Base-by-base conservation (phyloP, 2,329 filamentous ascomycete genomes). In the Colletotrichum tabaci region DNA sequence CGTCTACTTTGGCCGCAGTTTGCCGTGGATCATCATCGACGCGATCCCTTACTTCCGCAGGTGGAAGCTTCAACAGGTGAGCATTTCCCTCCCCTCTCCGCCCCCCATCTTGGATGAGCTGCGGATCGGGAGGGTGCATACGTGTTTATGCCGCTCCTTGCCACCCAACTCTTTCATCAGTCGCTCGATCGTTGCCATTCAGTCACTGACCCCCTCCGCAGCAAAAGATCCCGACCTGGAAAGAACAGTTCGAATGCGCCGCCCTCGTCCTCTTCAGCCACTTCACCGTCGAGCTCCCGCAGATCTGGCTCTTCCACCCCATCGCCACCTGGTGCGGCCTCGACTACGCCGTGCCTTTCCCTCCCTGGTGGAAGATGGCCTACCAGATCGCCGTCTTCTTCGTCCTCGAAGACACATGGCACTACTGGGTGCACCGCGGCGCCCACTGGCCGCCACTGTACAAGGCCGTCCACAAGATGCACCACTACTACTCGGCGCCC, bases 241-340 rank as follows among this genome's bases (percentile, higher is more conserved):
- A 90, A 80, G 96, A 99, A 82, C 96, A 99, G 84, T 97, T 94
- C 90, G 90, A 95, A 79, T 99, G 96, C 85, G 95, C 96, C 71
- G 91, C 91, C 82, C 91, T 98, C 76, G 96, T 99, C 74, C 92
- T 99, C 75, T 87, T 98, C 78, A 95, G 92, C 81, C 96, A 99
- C 84, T 97, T 98, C 84, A 98, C 96, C 76, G 96, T 98, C 82
- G 96, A 99, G 84, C 90, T 99, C 47, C 96, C 96, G 72, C 96
- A 98, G 84, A 98, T 98, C 82, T 98, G 96, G 96, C 89, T 98
- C 78, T 99, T 99, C 89, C 96, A 99, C 86, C 96, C 96, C 47
- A 91, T 98, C 87, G 96, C 96, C 67, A 94, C 95, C 80, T 97
- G 91, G 84, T 95, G 94, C 81, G 96, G 96, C 77, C 92, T 99